phyloP scores from a whole-genome alignment of 352 stramenopile genomes.

The Globisporangium nodosum region DNA sequence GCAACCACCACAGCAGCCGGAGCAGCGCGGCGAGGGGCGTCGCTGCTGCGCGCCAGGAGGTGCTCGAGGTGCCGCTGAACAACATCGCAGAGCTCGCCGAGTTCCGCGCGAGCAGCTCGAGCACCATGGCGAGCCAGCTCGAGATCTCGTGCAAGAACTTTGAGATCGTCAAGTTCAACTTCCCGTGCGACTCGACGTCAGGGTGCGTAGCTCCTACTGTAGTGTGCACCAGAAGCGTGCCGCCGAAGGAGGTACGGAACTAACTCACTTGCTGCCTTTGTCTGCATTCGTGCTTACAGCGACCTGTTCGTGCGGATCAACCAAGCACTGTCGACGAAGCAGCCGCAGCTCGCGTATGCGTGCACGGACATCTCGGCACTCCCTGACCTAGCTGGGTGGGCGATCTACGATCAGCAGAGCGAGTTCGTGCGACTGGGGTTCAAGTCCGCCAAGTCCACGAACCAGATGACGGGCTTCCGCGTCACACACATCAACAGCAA shows the following conservation, averaged over 20 bases:
- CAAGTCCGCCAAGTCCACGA: slow-evolving; percentile 25
- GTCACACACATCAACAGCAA: slow-evolving; percentile 66
- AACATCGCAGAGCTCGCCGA: slow-evolving; percentile 78
- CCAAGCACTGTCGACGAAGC: slow-evolving; percentile 45
- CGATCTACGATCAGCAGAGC: slow-evolving; percentile 39
- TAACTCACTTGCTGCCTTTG: background rate
- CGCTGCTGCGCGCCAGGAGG: slow-evolving; percentile 14
- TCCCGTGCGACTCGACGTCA: slow-evolving; percentile 53
- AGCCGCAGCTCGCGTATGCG: slow-evolving; percentile 46
- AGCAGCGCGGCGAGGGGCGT: background rate
- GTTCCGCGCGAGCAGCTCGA: slow-evolving; percentile 30
- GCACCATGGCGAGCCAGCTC: slow-evolving; percentile 51
- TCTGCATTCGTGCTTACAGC: slow-evolving; percentile 5
- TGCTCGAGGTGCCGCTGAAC: slow-evolving; percentile 64
- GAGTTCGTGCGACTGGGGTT: slow-evolving; percentile 66
- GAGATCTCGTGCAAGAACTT: slow-evolving; percentile 88
- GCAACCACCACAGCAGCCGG: slow-evolving; percentile 14
- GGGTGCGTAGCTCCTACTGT: slow-evolving; percentile 21
- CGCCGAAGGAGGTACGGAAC: background rate
- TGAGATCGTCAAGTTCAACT: slow-evolving; percentile 74
- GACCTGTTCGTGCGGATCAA: slow-evolving; percentile 68
- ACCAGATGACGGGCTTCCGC: slow-evolving; percentile 49
- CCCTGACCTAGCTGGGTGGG: slow-evolving; percentile 48
- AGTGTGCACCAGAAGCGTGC: background rate
- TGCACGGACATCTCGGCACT: slow-evolving; percentile 26